Evolutionary conservation across 129 eudicot species (phyloP), one percentile per base, ranked within the genome.

Genomic region (Rutidosis leptorrhynchoides): DNA sequence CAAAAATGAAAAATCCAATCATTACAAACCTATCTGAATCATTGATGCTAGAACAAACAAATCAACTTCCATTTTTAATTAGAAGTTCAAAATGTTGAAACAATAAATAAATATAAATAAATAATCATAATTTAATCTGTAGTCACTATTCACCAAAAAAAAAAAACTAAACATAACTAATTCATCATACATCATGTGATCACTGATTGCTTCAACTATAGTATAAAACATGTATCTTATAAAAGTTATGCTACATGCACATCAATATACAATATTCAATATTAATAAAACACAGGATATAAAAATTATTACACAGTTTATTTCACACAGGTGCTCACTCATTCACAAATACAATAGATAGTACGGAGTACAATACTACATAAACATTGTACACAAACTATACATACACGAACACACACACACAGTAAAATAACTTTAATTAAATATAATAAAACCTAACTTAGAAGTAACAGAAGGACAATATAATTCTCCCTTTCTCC

Each of bases 391-490:
- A n/a, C 22, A 6, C 54, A 3, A 46, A 56, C 29, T 4, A 23
- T 56, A 56, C 37, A 57, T 28, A 12, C 35, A 56, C 3, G 33
- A 15, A 16, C 15, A 7, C 22, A 57, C 30, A 24, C 8, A 0
- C 27, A 57, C 7, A 57, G 8, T 7, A 3, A 5, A 25, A 25
- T 1, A 23, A 57, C 63, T 16, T 57, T 11, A 26, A 57, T n/a
- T 15, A 25, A 10, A 57, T 22, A 8, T 7, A 55, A 21, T 1
- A 12, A 65, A 48, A 48, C 45, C 45, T 2, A 65, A 65, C 45
- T 17, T 27, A 17, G 9, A 48, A 51, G 48, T 27, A 65, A 65
- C 28, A 48, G 10, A 48, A 65, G 59, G 43, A 46, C 45, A 61
- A 33, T 7, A 19, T 21, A 33, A 1, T 17, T 1, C 10, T 37